Evolutionary conservation across 2,329 filamentous ascomycete genomes (phyloP), one percentile per base, ranked within the genome.

Genomic region (Chalara sp.): DNA sequence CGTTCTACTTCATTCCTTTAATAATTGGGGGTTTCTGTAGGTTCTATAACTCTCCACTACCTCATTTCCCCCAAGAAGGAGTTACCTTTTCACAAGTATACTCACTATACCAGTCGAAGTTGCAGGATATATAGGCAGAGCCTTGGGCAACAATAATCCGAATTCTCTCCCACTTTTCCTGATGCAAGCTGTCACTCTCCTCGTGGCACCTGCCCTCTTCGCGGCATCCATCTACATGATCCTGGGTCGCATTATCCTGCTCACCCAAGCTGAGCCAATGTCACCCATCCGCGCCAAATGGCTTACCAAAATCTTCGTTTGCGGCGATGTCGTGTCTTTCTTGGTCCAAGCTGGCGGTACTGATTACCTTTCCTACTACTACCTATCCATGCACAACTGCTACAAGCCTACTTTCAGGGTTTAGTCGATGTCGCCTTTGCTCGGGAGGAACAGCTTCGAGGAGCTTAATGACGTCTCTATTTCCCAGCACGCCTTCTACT

Each of bases 281-380:
- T 63, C 66, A 12, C 52, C 63, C 6, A 68, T 72, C 45, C 60
- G 59, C 0, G 52, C 56, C 1, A 63, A 61, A 29, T 62, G 63
- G 51, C 55, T 71, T 6, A 72, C 69, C 1, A 61, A 71, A 50
- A 63, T 73, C 44, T 75, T 75, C 48, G 70, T 75, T 5, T 53
- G 57, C 28, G 71, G 71, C 11, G 72, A 75, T 48, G 59, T 74
- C 2, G 42, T 74, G 5, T 69, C 66, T 6, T 72, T 74, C 55
- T 35, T 71, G 5, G 59, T 71, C 1, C 72, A 74, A 52, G 31
- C 29, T 6, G 37, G 62, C 1, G 63, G 44, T 40, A 50, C 28
- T 8, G 10, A 29, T 10, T 44, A 29, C 21, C 28, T 4, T 21
- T 44, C 41, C 10, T 11, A 29, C 21, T 29, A 44, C 28, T 44